Base-by-base conservation (phyloP, 2,329 filamentous ascomycete genomes). In the Trichoderma atroviride region DNA sequence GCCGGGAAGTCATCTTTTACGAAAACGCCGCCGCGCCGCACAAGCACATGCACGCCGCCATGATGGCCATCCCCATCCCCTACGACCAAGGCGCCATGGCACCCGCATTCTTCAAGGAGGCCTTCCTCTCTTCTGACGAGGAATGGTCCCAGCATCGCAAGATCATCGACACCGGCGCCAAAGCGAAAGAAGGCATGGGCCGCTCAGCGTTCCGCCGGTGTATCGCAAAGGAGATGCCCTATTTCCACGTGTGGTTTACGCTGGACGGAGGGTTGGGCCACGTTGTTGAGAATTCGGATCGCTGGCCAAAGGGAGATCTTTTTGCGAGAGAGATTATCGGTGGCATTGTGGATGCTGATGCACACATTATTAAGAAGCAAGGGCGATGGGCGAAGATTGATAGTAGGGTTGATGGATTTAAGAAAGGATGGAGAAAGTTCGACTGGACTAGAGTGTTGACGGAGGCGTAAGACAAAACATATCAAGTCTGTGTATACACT, bases 91-190 rank as follows among this genome's bases (percentile, higher is more conserved):
- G 94, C 64, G 94, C 94, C 72, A 97, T 90, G 0, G 93, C 94
- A 0, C 94, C 96, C 0, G 95, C 95, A 0, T 98, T 97, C 81
- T 99, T 99, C 85, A 91, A 89, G 73, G 96, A 99, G 81, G 94
- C 96, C 0, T 96, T 99, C 76, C 86, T 99, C 6, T 87, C 91
- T 0, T 85, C 92, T 0, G 96, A 97, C 75, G 92, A 95, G 73
- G 94, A 98, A 80, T 99, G 96, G 96, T 89, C 92, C 40, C 96
- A 98, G 81, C 96, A 99, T 80, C 91, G 91, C 76, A 97, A 97
- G 78, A 84, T 99, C 71, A 97, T 99, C 71, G 94, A 98, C 79
- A 99, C 96, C 0, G 87, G 85, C 3, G 88, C 89, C 71, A 83
- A 83, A 40, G 86, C 88, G 0, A 80, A 84, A n/a, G 84, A 88